These are phyloP conservation scores for Leccinum griseonigrum DNA, from an alignment of 1,284 basidiomycete species.

Conservation along the genomic window DNA sequence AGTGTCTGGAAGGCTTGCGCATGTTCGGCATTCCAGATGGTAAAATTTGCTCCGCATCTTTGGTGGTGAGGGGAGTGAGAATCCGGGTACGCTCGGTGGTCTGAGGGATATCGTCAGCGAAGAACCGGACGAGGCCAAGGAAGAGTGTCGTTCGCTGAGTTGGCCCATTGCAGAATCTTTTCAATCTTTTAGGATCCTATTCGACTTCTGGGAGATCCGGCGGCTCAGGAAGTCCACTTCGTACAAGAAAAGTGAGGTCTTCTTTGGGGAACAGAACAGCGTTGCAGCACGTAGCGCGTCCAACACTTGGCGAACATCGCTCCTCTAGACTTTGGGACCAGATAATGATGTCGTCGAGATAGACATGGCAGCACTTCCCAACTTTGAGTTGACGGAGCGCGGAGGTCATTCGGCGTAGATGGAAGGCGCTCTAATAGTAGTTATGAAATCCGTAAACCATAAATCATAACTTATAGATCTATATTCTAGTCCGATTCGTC, in stretches of 20 bases:
- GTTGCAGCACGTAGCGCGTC: neutral
- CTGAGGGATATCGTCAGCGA: conserved; percentile 25
- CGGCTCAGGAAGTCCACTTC: neutral
- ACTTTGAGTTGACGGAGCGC: too few relatives aligned
- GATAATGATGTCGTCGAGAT: too few relatives aligned
- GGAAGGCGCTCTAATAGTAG: too few relatives aligned
- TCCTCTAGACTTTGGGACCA: neutral
- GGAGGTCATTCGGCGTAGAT: too few relatives aligned
- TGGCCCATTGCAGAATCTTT: conserved; percentile 31
- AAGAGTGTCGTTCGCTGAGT: conserved; percentile 35
- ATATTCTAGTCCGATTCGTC: neutral
- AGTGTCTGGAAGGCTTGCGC: too few relatives aligned
- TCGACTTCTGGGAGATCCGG: neutral
- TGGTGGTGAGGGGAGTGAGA: neutral
- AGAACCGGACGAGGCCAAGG: conserved; percentile 38
- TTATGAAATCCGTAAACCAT: too few relatives aligned
- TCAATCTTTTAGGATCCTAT: neutral
- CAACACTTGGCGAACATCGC: neutral
- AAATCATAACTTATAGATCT: too few relatives aligned
- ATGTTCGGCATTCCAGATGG: too few relatives aligned
- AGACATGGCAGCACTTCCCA: too few relatives aligned
- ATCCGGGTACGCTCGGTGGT: neutral
- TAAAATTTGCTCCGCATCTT: neutral
- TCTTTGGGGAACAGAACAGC: neutral
- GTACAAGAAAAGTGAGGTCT: neutral